A percentile compares a stretch with the other conserved stretches of the same genome.
These are phyloP conservation scores for Microbotryum scabiosae DNA, from an alignment of 1,284 basidiomycete species.

Conservation along the genomic window DNA sequence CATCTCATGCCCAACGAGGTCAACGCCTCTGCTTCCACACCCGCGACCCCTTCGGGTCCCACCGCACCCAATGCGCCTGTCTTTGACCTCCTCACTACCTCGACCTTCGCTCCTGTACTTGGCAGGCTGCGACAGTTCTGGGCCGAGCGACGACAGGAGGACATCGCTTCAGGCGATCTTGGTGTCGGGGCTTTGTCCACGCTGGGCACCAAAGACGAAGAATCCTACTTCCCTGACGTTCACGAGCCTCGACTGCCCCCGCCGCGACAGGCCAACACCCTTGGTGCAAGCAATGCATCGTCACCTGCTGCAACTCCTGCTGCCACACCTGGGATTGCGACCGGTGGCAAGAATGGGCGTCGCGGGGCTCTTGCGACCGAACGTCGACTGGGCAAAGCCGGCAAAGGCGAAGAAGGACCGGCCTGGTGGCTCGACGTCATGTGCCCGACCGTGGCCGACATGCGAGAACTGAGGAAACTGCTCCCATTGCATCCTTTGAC, in stretches of 20 bases:
- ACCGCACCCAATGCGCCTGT: slow-evolving; percentile 11
- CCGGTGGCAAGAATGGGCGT: slow-evolving; percentile 3
- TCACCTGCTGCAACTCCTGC: slow-evolving; percentile 3
- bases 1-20: slow-evolving; percentile 21
- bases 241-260: not conserved
- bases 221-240: slow-evolving; percentile 13
- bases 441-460: slow-evolving; percentile 81
- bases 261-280: not conserved
- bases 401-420: slow-evolving; percentile 23
- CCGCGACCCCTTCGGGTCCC: not conserved
- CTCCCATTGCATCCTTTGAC: slow-evolving; percentile 88
- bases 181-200: slow-evolving; percentile 14
- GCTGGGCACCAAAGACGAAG: slow-evolving; percentile 1
- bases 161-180: slow-evolving; percentile 31
- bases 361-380: slow-evolving; percentile 18
- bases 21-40: slow-evolving; percentile 7
- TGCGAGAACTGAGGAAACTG: slow-evolving; percentile 78
- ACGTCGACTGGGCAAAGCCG: slow-evolving; percentile 19
- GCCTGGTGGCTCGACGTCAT: slow-evolving; percentile 92
- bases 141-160: slow-evolving; percentile 29
- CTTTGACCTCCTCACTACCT: slow-evolving; percentile 26
- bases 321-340: slow-evolving; percentile 13
- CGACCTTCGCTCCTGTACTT: slow-evolving; percentile 27
- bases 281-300: not conserved
- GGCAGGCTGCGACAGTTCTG: slow-evolving; percentile 32